Evolutionary conservation across 768 basidiomycete species (phyloP).

Genomic region (Mycena olivaceomarginata): DNA sequence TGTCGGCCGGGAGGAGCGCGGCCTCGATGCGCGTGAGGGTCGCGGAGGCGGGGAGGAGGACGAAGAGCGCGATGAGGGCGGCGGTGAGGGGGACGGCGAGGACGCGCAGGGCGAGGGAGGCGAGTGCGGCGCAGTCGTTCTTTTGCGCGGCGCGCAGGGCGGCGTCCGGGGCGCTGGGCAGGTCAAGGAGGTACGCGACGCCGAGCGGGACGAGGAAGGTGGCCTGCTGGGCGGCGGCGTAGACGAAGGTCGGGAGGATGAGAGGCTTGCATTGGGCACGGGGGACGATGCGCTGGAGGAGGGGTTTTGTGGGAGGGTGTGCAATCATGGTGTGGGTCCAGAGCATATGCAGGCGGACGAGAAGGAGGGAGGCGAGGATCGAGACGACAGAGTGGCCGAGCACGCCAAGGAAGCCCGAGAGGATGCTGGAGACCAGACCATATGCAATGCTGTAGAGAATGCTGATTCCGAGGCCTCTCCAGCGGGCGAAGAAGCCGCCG

Average conservation of each 20-base stretch:
- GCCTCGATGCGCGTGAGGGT: slow-evolving; percentile 25
- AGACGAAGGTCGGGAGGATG: background rate
- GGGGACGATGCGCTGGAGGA: background rate
- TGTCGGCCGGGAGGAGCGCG: slow-evolving; percentile 24
- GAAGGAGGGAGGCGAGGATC: slow-evolving; percentile 2
- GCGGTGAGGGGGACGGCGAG: slow-evolving; percentile 15
- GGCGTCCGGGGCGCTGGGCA: no score
- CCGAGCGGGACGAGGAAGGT: no score
- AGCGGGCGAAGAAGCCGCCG: slow-evolving; percentile 31
- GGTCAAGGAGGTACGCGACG: no score
- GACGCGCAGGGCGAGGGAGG: background rate
- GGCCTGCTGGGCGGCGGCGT: no score
- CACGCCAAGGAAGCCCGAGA: slow-evolving; percentile 8
- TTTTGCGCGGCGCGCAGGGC: no score
- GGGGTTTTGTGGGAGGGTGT: slow-evolving; percentile 6
- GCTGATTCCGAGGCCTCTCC: slow-evolving; percentile 27
- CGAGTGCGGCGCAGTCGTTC: no score
- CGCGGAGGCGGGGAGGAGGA: slow-evolving; percentile 22
- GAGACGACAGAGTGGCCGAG: background rate
- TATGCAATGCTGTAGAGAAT: slow-evolving; percentile 10
- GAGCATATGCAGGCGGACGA: slow-evolving; percentile 24
- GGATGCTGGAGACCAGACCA: background rate
- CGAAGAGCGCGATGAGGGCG: background rate
- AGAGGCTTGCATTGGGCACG: background rate
- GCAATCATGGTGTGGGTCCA: slow-evolving; percentile 26